Conservation (phyloP, 305 asterid genomes). For the Coffea humblotiana region DNA sequence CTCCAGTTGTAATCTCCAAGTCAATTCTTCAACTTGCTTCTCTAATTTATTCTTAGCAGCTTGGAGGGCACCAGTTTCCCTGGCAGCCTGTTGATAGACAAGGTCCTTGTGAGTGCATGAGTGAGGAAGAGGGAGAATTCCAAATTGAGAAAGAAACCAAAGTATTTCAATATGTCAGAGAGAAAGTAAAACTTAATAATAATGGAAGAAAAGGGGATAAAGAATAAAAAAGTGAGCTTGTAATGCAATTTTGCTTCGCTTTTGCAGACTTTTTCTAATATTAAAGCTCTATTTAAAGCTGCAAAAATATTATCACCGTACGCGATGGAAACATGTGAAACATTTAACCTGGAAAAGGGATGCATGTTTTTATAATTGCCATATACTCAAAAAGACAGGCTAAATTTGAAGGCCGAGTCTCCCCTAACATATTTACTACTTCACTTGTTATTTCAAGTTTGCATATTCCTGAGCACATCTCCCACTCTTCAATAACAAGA, state of each 20-base stretch:
- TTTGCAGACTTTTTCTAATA: conserved; percentile 4
- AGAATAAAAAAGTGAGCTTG: neutral
- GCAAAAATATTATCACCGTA: neutral
- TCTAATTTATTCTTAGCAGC: conserved; percentile 99
- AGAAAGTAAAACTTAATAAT: neutral
- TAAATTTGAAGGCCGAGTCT: neutral
- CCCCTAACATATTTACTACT: neutral
- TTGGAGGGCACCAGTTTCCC: conserved; percentile 99
- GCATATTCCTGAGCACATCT: neutral
- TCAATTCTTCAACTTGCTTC: conserved; percentile 98
- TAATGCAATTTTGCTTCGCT: neutral
- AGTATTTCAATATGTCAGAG: neutral
- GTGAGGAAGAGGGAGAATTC: neutral
- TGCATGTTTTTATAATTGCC: neutral
- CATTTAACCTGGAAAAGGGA: neutral
- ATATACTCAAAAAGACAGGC: neutral
- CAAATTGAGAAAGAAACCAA: neutral
- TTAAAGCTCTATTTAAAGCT: neutral
- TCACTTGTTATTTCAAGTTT: neutral
- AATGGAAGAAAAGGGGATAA: neutral
- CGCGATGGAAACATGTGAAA: neutral
- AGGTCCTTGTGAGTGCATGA: neutral
- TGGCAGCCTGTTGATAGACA: conserved; percentile 65
- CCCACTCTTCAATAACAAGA: neutral
- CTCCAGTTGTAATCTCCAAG: conserved; percentile 99